Base-by-base conservation (phyloP, 2,329 filamentous ascomycete species). In the Endoconidiophora laricicola region DNA sequence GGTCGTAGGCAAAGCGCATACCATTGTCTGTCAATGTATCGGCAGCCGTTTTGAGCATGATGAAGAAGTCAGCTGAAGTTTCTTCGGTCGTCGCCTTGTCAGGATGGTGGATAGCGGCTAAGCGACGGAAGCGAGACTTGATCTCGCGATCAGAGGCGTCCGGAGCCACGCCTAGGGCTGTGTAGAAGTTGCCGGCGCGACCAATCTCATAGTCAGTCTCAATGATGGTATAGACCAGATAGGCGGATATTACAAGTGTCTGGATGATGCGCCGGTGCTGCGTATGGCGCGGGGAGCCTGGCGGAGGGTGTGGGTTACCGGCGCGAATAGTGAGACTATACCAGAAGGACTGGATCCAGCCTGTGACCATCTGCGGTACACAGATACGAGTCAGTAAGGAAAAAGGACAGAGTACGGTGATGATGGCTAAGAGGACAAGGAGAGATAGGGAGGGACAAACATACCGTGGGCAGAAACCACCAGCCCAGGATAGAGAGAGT, bases 191-290 rank as follows among this genome's bases (percentile, higher is more conserved):
- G 16, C 82, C 79, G 1, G 72, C 69, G 42, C 73, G 69, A 55
- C 78, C 81, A 24, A 94, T 72, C 55, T 86, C 79, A 68, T 84
- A 79, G 71, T 94, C 85, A 59, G 86, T 83, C 67, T 96, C 90
- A 68, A 88, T 91, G 59, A 96, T 78, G 44, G 87, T 94, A 71
- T 94, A 95, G 56, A 82, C 66, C 37, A 96, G 83, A 67, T 96
- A 98, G 54, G 76, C 67, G 45, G 81, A 70, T 46, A 96, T 81
- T 59, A 96, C 85, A 57, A 81, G 69, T 60, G 90, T 81, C 62
- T 91, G 80, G 62, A 95, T 90, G 58, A 79, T 76, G 52, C 83
- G 83, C 54, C 86, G 81, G 68, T 96, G 85, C 52, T 74, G 72
- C 55, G 73, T 70, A 62, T 77, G 85, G 56, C 79, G 79, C 2